These are phyloP conservation scores for Podospora anserina DNA, from an alignment of 495 filamentous ascomycete genomes.

Conservation along the genomic window DNA sequence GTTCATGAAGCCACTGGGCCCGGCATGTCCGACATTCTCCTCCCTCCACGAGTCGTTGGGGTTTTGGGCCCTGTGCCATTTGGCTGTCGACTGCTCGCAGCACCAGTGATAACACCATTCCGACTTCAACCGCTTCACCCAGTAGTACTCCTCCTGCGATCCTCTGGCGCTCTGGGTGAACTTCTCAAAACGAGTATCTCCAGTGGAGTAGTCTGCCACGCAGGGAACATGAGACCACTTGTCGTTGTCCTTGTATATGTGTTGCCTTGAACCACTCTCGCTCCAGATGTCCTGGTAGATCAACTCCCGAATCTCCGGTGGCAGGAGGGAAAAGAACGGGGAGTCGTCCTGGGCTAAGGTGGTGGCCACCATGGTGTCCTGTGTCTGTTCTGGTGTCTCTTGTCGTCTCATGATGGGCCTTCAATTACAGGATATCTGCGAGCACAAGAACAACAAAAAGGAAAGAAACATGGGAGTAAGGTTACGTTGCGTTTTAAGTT, in stretches of 20 bases:
- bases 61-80: not conserved
- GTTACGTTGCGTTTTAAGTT: not conserved
- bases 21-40: not conserved
- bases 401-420: not conserved
- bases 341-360: slow-evolving; percentile 20
- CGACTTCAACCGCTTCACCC: slow-evolving; percentile 21
- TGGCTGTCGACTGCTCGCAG: slow-evolving; percentile 20
- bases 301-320: slow-evolving; percentile 29
- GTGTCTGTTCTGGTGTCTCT: not conserved
- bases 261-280: not conserved
- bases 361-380: slow-evolving; percentile 4
- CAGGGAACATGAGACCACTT: slow-evolving; percentile 19
- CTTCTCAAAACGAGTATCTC: slow-evolving; percentile 15
- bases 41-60: not conserved
- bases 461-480: not conserved
- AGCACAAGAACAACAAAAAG: not conserved
- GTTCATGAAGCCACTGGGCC: slow-evolving; percentile 1
- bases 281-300: slow-evolving; percentile 30
- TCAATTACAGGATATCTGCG: not conserved
- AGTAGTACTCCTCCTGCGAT: slow-evolving; percentile 9
- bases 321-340: slow-evolving; percentile 28
- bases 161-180: slow-evolving; percentile 4
- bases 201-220: slow-evolving; percentile 9
- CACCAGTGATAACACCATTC: slow-evolving; percentile 31
- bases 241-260: slow-evolving; percentile 3